Conservation (phyloP, 2,329 filamentous ascomycete species). For the Aspergillus tubingensis region DNA sequence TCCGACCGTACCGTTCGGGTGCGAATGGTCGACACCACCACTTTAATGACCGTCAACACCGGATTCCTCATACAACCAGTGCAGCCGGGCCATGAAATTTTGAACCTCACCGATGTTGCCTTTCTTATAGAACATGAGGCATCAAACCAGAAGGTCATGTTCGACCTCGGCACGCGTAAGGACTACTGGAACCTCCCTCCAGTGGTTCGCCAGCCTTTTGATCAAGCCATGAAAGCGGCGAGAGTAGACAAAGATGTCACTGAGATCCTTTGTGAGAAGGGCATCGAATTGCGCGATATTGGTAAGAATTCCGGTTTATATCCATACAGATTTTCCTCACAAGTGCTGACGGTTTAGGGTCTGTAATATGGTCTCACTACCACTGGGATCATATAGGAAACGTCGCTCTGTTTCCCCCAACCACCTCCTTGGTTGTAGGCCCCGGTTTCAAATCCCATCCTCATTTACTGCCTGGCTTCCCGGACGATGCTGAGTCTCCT, state of each 20-base stretch:
- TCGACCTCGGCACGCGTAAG: conserved; percentile 28
- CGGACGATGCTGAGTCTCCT: conserved; percentile 38
- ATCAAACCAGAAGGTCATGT: conserved; percentile 25
- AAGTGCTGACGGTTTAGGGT: conserved; percentile 12
- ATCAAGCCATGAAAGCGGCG: conserved; percentile 7
- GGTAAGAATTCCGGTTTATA: background rate
- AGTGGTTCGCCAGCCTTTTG: conserved; percentile 11
- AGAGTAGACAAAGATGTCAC: conserved; percentile 24
- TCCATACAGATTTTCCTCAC: background rate
- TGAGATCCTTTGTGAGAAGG: conserved; percentile 22
- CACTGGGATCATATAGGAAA: conserved; percentile 57
- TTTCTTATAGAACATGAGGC: conserved; percentile 28
- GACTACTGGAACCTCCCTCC: conserved; percentile 28
- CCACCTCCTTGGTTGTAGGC: conserved; percentile 54
- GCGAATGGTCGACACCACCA: conserved; percentile 12
- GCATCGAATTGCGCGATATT: conserved; percentile 15
- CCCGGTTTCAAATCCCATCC: conserved; percentile 53
- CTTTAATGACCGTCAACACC: conserved; percentile 6
- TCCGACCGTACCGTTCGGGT: conserved; percentile 10
- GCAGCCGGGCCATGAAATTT: conserved; percentile 16
- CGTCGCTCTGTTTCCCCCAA: conserved; percentile 48
- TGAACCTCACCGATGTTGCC: conserved; percentile 21
- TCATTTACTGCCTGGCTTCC: conserved; percentile 48
- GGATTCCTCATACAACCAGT: conserved; percentile 9
- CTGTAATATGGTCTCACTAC: conserved; percentile 33